phyloP scores from a whole-genome alignment of 1,284 basidiomycete species.

The Inonotus obliquus region DNA sequence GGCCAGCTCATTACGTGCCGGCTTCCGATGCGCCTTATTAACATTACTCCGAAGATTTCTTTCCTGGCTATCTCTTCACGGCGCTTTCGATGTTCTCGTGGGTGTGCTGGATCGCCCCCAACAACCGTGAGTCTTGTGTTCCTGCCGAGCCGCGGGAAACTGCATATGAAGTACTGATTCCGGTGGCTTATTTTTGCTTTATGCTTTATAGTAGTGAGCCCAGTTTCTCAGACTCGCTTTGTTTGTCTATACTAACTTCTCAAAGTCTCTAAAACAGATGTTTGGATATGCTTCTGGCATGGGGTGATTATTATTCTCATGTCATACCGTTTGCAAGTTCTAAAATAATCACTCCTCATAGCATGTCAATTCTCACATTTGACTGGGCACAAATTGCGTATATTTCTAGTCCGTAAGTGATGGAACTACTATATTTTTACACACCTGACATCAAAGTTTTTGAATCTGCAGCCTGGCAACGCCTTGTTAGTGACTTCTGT shows the following conservation, averaged over 20 bases:
- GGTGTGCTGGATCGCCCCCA: constrained; percentile 36
- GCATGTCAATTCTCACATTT: constrained; percentile 22
- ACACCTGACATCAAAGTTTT: background rate
- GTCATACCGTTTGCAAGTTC: background rate
- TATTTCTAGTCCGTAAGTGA: constrained; percentile 21
- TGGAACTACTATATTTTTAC: background rate
- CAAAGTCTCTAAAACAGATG: constrained; percentile 18
- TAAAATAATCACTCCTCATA: background rate
- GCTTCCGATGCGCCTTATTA: background rate
- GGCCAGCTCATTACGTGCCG: background rate
- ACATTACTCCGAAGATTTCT: constrained; percentile 22
- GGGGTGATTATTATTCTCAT: constrained; percentile 22
- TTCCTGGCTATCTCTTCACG: constrained; percentile 31
- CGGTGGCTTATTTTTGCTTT: background rate
- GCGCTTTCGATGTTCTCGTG: constrained; percentile 35
- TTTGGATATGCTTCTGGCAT: constrained; percentile 17
- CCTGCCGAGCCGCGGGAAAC: background rate
- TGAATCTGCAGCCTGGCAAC: constrained; percentile 13
- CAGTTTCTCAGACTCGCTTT: background rate
- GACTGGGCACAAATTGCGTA: constrained; percentile 23
- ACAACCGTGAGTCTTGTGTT: constrained; percentile 14
- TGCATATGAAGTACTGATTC: background rate
- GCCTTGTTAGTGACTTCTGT: constrained; percentile 10
- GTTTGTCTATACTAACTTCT: background rate
- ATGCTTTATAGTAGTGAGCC: constrained; percentile 2